Base-by-base conservation (phyloP, 768 basidiomycete species). In the Trametes elegans region DNA sequence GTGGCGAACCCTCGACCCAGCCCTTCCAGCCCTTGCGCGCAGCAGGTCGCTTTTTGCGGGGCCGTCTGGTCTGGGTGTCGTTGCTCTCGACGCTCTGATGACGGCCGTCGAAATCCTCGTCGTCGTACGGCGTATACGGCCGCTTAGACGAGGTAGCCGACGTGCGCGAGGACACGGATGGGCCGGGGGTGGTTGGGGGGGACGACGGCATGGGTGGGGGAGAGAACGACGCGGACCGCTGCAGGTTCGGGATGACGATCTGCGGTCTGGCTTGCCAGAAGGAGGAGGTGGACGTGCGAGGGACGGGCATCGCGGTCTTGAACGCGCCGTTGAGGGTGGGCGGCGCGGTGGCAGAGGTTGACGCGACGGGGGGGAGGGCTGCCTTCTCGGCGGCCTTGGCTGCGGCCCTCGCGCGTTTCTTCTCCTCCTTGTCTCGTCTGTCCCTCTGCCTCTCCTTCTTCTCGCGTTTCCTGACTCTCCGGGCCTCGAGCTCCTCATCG, bases 11-110 rank as follows among this genome's bases (percentile, higher is more conserved):
- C 74, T 90, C 90, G 19, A 92, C 87, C 90, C 90, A 92, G 34
- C 90, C 90, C 74, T 92, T 92, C 90, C 90, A 92, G 16, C 90
- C 90, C 69, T 92, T 92, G 71, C 79, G 84, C 31, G 79, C 84
- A 0, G 80, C 73, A 19, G 84, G 77, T 39, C 78, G 73, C 61
- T 85, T 84, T 75, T 81, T 88, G 24, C 65, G 73, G 24, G 62
- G 66, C 31, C 61, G 57, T 23, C 64, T 63, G 10, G 67, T 59
- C 18, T 68, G 58, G n/a, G 63, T 58, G 1, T 70, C 24, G 7
- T 39, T 48, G 64, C 35, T 59, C 65, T 49, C 68, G 63, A 54
- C 50, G 57, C 55, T 58, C 26, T 62, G 57, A 45, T 61, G 46
- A 16, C 61, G 63, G 3, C 60, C 60, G 55, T 55, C 55, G 26